Evolutionary conservation across 1,284 basidiomycete genomes (phyloP), one percentile per base, ranked within the genome.

Genomic region (Cryptococcus sp.): DNA sequence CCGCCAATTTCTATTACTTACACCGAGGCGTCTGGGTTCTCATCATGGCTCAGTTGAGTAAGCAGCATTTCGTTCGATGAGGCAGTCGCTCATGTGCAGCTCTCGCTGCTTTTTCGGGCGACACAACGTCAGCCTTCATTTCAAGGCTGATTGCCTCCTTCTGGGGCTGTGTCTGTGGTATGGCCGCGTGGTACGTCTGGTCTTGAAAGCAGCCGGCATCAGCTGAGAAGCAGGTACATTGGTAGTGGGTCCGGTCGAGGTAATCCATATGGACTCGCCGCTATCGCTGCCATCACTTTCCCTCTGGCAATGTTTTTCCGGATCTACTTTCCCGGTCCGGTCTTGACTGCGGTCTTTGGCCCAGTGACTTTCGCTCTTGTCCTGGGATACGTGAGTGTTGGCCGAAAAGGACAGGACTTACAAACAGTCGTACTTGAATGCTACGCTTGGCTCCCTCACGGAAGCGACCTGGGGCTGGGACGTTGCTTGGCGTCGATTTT

Each of bases 261-360:
- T 1, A 91, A 83, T 63, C 70, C 86, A 2, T 92, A 83, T 59
- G 89, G 87, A 0, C 70, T 93, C 4, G 86, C 82, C 0, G 87
- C 82, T 0, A 81, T 85, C 0, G 81, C 80, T 19, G 84, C 82
- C 0, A 82, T 91, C 7, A 81, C 79, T 31, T 87, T 87, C 61
- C 87, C 87, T 0, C 32, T 84, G 62, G 82, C 81, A 14, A 65
- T 73, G 76, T 63, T 75, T 52, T 72, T 79, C 32, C 78, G 87
- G 22, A 70, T 90, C 21, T 86, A 91, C 70, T 87, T 82, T 78
- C 86, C 88, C 0, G 83, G 82, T 10, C 81, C 62, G 80, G 39
- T 59, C 16, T 50, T 59, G 36, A 59, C 54, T 2, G 83, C 83
- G 50, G 78, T 89, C 47, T 83, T 93, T 46, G 83, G 85, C 55